Evolutionary conservation across 352 stramenopile genomes (phyloP), one percentile per base, ranked within the genome.

Genomic region (Sclerospora graminicola): DNA sequence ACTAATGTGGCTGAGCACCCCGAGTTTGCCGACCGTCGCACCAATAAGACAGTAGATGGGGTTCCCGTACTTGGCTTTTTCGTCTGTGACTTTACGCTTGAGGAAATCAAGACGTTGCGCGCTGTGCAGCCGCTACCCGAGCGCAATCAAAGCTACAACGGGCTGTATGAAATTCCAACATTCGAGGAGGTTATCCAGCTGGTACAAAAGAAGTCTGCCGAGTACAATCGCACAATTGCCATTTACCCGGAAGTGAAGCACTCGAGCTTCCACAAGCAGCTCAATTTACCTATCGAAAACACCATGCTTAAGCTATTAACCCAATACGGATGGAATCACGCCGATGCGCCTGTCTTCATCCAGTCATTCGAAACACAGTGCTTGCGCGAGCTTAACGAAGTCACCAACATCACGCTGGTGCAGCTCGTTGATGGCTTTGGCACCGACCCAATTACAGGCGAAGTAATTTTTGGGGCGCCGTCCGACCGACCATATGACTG

Each of bases 161-260:
- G 67, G 16, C 57, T 92, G 21, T 96, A 90, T 55, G 42, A 78
- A 42, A 85, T 97, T 54, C 84, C 88, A 10, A 94, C 82, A 21
- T 82, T 97, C 35, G 70, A 82, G 30, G 80, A 97, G 36, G 83
- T 96, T 55, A 72, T 97, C 19, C 57, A 77, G 27, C 59, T 96
- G 8, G 66, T 88, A 32, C 65, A 83, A 60, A 54, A 45, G 56
- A 75, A 86, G 63, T 64, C 77, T 34, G 51, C 60, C 41, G 58
- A 81, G 35, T 66, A 68, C 32, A 69, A 68, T 23, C 67, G 69
- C 34, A 78, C 63, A 14, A 69, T 89, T 15, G 82, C 83, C 20
- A 82, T 96, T 40, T 95, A 95, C 57, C 68, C 73, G 2, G 86
- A 96, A 65, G 69, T 86, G 24, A 96, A 95, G 57, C 69, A 95